Evolutionary conservation across 306 rosid species (phyloP).

Genomic region (Trifolium subterraneum): DNA sequence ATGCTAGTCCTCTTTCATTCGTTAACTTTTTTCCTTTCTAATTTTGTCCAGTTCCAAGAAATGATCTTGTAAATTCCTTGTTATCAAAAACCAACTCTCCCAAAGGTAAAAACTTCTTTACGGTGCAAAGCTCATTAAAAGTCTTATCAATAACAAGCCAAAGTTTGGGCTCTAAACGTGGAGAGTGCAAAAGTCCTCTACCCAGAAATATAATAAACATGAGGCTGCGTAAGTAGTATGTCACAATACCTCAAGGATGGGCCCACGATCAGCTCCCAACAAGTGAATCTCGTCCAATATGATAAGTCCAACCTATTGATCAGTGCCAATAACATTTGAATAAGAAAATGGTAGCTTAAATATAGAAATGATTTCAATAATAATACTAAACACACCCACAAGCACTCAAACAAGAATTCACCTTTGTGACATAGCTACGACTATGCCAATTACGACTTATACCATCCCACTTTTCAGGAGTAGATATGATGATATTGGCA

Average conservation of each 20-base stretch:
- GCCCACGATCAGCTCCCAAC: slow-evolving; percentile 98
- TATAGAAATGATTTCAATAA: slow-evolving; percentile 14
- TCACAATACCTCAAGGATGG: slow-evolving; percentile 88
- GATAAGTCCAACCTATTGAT: slow-evolving; percentile 86
- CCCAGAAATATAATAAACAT: slow-evolving; percentile 29
- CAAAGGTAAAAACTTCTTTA: neutral
- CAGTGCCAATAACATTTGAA: slow-evolving; percentile 37
- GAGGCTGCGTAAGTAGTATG: slow-evolving; percentile 18
- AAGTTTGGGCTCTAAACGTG: neutral
- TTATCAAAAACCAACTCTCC: neutral
- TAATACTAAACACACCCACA: slow-evolving; percentile 18
- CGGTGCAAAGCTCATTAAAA: neutral
- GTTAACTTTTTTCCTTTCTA: neutral
- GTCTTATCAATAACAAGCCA: neutral
- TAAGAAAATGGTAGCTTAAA: slow-evolving; percentile 35
- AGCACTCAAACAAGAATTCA: slow-evolving; percentile 34
- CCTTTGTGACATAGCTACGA: slow-evolving; percentile 95
- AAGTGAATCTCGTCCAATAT: slow-evolving; percentile 97
- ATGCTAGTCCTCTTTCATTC: neutral
- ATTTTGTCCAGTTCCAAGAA: neutral
- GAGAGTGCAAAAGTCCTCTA: slow-evolving; percentile 5
- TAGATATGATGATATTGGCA: slow-evolving; percentile 90
- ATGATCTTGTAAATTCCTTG: neutral
- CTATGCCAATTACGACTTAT: slow-evolving; percentile 99
- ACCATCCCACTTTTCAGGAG: slow-evolving; percentile 99